Percentiles rank a stretch among this genome's conserved stretches.
phyloP scores from a whole-genome alignment of 2,329 filamentous ascomycete species.

The Trichoderma asperellum region DNA sequence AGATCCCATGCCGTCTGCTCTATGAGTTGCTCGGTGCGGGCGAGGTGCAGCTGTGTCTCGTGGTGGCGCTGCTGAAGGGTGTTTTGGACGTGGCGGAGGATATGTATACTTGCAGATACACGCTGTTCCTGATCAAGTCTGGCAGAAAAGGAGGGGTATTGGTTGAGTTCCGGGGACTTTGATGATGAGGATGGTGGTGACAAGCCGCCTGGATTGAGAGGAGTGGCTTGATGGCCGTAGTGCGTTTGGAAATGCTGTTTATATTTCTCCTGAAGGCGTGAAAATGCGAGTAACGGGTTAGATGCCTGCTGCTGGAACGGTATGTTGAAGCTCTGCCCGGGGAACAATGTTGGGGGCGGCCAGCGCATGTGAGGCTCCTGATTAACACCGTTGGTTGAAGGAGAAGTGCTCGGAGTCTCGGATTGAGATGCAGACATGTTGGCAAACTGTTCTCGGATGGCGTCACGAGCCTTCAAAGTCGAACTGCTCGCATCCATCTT shows the following conservation, averaged over 20 bases:
- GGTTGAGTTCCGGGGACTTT: neutral
- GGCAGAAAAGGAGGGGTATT: neutral
- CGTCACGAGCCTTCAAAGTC: neutral
- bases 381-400: neutral
- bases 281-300: neutral
- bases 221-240: neutral
- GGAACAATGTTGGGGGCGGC: neutral
- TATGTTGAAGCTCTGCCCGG: neutral
- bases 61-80: constrained; percentile 5
- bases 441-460: neutral
- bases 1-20: constrained; percentile 12
- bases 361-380: constrained; percentile 14
- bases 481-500: constrained; percentile 1
- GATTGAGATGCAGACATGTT: neutral
- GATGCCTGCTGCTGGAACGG: neutral
- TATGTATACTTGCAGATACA: constrained; percentile 15
- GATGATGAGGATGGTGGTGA: neutral
- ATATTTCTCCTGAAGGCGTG: neutral
- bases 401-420: neutral
- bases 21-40: neutral
- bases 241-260: neutral
- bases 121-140: neutral
- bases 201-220: neutral
- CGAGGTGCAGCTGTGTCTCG: neutral
- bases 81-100: neutral